Conservation (phyloP, 2,329 filamentous ascomycete species). For the Trichoderma sp. region DNA sequence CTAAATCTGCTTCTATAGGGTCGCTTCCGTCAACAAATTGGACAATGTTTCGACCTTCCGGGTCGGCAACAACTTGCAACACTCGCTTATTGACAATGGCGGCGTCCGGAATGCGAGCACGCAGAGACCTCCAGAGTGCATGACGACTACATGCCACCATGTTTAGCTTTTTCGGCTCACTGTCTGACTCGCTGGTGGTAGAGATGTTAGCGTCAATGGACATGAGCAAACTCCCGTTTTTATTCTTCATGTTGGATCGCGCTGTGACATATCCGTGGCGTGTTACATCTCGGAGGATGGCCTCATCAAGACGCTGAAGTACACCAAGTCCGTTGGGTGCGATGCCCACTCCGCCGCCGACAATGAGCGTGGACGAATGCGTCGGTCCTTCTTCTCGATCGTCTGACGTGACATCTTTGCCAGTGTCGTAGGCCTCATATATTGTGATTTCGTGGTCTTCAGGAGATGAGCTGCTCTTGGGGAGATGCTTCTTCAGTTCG, state of each 20-base stretch:
- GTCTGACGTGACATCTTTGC: slow-evolving; percentile 20
- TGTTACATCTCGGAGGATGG: slow-evolving; percentile 25
- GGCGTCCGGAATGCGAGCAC: slow-evolving; percentile 23
- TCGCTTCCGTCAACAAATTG: slow-evolving; percentile 26
- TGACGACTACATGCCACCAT: slow-evolving; percentile 27
- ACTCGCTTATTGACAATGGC: slow-evolving; percentile 26
- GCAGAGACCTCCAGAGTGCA: slow-evolving; percentile 26
- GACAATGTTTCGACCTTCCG: slow-evolving; percentile 22
- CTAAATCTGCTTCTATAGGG: slow-evolving; percentile 25
- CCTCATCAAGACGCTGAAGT: slow-evolving; percentile 26
- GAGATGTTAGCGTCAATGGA: slow-evolving; percentile 21
- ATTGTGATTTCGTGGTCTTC: slow-evolving; percentile 25
- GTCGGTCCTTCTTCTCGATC: slow-evolving; percentile 24
- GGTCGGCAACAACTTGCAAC: slow-evolving; percentile 20
- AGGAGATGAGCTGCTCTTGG: background rate
- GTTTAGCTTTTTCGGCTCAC: slow-evolving; percentile 19
- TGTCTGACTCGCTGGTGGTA: background rate
- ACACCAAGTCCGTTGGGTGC: slow-evolving; percentile 28
- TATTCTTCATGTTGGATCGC: slow-evolving; percentile 26
- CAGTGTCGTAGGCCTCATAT: slow-evolving; percentile 27
- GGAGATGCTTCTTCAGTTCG: slow-evolving; percentile 26
- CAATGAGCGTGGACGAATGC: slow-evolving; percentile 26
- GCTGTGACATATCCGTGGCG: slow-evolving; percentile 25
- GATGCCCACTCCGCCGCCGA: slow-evolving; percentile 27
- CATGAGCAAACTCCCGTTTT: slow-evolving; percentile 25